Base-by-base conservation (phyloP, 1,284 basidiomycete genomes). In the Malassezia sympodialis region DNA sequence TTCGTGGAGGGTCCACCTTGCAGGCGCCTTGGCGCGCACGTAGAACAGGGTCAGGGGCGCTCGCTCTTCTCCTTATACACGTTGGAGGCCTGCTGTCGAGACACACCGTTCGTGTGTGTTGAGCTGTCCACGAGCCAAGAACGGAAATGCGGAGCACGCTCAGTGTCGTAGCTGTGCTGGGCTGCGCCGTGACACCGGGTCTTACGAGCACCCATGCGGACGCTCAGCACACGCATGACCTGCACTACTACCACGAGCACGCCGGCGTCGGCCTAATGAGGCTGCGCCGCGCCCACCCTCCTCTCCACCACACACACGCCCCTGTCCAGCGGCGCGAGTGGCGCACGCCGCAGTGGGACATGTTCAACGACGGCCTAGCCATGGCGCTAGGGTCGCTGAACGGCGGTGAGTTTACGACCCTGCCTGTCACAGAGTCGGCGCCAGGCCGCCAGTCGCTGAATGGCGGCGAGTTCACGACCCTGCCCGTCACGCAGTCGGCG, bases 341-440 rank as follows among this genome's bases (percentile, higher is more conserved):
- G 37, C 37, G 19, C 37, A 39, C 37, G 37, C 37, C 37, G 37
- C 37, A 39, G 19, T 39, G 37, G 37, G 37, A 39, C 19, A 4
- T n/a, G 2, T 11, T 39, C 7, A 39, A 39, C 37, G 5, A 39
- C 2, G 37, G 37, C 17, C 19, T 39, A 4, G 37, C 37, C 5
- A 21, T 39, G n/a, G 37, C 37, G 12, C 37, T 39, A 8, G 19
- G 19, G 17, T 51, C 39, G 8, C 41, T 51, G 7, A 31, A 43
- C 26, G 49, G 49, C 31, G 40, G 40, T 26, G 49, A 51, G 35
- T 51, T 51, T 19, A 51, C 49, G n/a, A 42, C 49, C 4, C 17
- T 51, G 35, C 35, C 35, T 12, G 41, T 30, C 15, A 44, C 41
- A 1, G n/a, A 7, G 3, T 27, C 35, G 21, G 49, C 49, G 19